Evolutionary conservation across 1,284 basidiomycete genomes (phyloP), one percentile per base, ranked within the genome.

Genomic region (Athelia sp.): DNA sequence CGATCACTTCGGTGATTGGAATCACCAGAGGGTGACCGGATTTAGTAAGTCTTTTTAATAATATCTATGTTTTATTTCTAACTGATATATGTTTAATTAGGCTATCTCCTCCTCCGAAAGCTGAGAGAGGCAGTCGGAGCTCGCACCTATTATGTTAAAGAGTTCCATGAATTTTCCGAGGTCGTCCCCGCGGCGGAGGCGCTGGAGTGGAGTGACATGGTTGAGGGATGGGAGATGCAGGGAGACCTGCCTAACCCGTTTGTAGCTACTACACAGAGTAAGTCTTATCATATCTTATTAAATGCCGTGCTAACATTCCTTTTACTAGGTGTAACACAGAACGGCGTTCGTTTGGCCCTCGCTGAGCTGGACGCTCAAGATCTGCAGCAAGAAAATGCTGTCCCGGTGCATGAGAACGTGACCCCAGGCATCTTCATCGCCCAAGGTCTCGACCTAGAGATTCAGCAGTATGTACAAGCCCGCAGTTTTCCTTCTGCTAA

Each of bases 371-470:
- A 60, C 15, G 54, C 47, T 2, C 18, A 43, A 19, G 52, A 52
- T 3, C 2, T 45, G 21, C n/a, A n/a, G 11, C 26, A 13, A 4
- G 22, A 29, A 3, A 50, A 52, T 9, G 40, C 18, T 0, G 13
- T 51, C 2, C 40, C 49, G 1, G 46, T 44, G 1, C 52, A 55
- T 31, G 50, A 56, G 6, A n/a, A 22, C 8, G 47, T 52, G 2
- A 29, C 56, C 1, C 49, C 52, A 1, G 46, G 26, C 8, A 45
- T 47, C 0, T 57, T 62, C 40, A 4, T 62, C 1, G 45, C 47
- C 11, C 23, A 51, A 1, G 58, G 58, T 4, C 22, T 62, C 1
- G 60, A 62, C 11, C 43, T 62, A 0, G 58, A 61, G 38, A 54
- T 51, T 3, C 50, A 56, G 19, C 55, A 56, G 60, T 60, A 50